Evolutionary conservation across 2,329 filamentous ascomycete species (phyloP).

Genomic region (Lasiodiplodia theobromae): DNA sequence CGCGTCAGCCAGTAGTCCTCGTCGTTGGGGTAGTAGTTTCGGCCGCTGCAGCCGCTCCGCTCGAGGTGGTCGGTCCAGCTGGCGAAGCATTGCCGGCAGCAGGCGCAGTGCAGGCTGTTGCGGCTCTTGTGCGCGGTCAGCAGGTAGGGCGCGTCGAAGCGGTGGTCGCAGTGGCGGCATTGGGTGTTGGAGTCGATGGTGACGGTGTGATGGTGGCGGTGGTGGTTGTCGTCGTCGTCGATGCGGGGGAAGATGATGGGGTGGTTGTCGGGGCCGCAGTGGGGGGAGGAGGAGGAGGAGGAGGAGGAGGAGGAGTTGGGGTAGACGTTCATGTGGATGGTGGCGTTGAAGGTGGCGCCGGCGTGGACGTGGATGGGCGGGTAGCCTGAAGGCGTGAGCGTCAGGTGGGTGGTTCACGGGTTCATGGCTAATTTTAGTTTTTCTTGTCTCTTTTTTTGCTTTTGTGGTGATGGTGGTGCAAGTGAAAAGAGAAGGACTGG

Average conservation of each 20-base stretch:
- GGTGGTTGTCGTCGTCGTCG: neutral
- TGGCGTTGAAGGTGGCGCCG: conserved; percentile 8
- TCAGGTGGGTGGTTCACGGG: neutral
- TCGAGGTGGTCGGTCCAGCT: conserved; percentile 1
- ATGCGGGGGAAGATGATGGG: neutral
- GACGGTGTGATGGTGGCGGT: neutral
- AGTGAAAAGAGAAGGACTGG: neutral
- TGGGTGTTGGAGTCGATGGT: neutral
- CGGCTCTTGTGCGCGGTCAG: neutral
- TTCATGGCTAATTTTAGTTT: neutral
- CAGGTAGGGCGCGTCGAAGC: neutral
- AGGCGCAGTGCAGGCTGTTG: conserved; percentile 14
- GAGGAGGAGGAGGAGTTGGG: neutral
- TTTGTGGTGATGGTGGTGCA: neutral
- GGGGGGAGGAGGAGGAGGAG: neutral
- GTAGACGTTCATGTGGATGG: conserved; percentile 14
- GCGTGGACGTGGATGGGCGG: conserved; percentile 20
- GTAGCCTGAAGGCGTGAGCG: neutral
- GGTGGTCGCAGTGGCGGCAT: conserved; percentile 16
- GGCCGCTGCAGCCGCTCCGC: neutral
- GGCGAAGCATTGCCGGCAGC: conserved; percentile 17
- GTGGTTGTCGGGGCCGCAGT: neutral
- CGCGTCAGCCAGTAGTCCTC: neutral
- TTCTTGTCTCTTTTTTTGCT: neutral
- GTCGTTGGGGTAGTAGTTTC: neutral